phyloP scores from a whole-genome alignment of 2,329 filamentous ascomycete species.

The Pseudogymnoascus sp. region DNA sequence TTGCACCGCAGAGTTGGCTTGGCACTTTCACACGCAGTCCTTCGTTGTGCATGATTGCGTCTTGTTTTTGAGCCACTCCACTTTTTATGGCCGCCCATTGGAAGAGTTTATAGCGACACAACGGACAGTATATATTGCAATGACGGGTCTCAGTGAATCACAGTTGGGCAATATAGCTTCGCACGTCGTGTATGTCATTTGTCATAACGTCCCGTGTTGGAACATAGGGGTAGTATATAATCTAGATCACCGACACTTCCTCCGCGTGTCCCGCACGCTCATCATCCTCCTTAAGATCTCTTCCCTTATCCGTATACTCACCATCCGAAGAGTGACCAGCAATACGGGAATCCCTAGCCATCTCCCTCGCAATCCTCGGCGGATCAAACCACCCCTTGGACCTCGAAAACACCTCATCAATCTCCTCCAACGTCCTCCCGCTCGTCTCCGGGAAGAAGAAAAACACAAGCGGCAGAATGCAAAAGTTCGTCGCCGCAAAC shows the following conservation, averaged over 20 bases:
- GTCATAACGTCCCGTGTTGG: too few relatives aligned
- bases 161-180: neutral
- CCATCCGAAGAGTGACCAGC: neutral
- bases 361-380: neutral
- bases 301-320: neutral
- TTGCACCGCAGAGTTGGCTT: neutral
- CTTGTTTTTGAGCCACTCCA: too few relatives aligned
- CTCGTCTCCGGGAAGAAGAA: slow-evolving; percentile 59
- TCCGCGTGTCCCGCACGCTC: neutral
- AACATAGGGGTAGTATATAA: neutral
- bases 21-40: neutral
- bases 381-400: neutral
- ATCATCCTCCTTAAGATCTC: neutral
- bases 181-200: neutral
- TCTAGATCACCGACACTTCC: neutral
- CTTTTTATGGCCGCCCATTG: too few relatives aligned
- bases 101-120: neutral
- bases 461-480: slow-evolving; percentile 44
- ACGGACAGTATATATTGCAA: neutral
- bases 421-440: slow-evolving; percentile 54
- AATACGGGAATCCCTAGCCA: neutral
- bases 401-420: slow-evolving; percentile 38
- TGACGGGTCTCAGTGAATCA: neutral
- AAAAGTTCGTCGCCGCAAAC: slow-evolving; percentile 21
- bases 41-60: too few relatives aligned